Evolutionary conservation across 805 yeast genomes (phyloP).

Genomic region (Candida khao-thaluensis): DNA sequence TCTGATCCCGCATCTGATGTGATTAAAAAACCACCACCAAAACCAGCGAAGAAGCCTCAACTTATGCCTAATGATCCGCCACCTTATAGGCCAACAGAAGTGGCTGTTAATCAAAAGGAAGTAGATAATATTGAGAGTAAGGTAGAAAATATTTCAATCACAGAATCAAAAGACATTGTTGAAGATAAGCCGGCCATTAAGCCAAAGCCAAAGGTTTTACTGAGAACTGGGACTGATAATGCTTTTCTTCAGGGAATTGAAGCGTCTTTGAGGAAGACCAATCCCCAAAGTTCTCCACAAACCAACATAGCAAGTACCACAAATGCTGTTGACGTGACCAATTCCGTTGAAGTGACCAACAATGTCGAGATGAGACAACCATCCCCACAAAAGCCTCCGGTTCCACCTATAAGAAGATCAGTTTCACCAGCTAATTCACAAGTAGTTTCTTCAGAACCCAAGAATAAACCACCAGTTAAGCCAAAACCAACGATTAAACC

Average conservation of each 20-base stretch:
- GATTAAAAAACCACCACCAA: conserved; percentile 42
- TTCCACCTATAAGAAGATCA: no score
- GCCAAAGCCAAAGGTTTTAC: conserved; percentile 14
- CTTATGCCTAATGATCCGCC: conserved; percentile 21
- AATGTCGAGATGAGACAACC: no score
- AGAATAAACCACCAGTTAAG: conserved; percentile 13
- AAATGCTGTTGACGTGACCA: background rate
- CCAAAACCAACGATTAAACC: conserved; percentile 14
- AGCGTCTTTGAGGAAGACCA: background rate
- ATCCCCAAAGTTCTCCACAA: background rate
- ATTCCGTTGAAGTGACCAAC: no score
- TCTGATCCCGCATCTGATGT: background rate
- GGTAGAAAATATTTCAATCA: background rate
- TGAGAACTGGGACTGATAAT: conserved; percentile 1
- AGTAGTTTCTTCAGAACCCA: background rate
- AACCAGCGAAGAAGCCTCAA: conserved; percentile 36
- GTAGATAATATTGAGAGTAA: no score
- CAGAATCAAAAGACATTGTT: background rate
- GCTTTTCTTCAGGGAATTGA: conserved; percentile 4
- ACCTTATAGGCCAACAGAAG: conserved; percentile 18
- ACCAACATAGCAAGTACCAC: background rate
- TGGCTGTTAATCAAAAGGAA: no score
- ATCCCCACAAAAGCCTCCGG: no score
- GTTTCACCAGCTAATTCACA: background rate
- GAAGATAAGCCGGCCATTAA: conserved; percentile 3